Percentiles rank a stretch among this genome's conserved stretches.
These are phyloP conservation scores for Gossypium schwendimanii DNA, from an alignment of 441 rosid species.

Conservation along the genomic window DNA sequence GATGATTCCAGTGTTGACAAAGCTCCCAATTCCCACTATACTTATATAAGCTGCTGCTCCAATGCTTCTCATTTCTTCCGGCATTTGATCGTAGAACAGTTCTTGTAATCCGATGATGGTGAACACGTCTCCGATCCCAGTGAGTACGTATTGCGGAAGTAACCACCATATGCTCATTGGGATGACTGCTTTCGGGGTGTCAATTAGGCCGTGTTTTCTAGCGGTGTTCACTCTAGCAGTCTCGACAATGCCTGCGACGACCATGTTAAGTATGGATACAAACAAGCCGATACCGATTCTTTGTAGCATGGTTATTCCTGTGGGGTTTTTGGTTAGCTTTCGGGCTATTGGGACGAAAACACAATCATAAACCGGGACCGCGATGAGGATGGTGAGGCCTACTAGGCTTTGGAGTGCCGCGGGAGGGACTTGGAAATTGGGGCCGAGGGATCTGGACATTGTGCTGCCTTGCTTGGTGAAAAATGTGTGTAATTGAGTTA, in stretches of 20 bases:
- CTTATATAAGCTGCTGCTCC: constrained; percentile 67
- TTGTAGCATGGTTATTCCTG: constrained; percentile 76
- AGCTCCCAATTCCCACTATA: constrained; percentile 66
- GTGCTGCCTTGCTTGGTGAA: constrained; percentile 74
- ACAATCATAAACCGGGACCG: constrained; percentile 51
- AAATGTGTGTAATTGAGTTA: constrained; percentile 63
- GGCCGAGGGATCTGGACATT: constrained; percentile 53
- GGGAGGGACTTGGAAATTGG: constrained; percentile 52
- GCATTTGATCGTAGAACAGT: constrained; percentile 79
- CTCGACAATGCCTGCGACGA: constrained; percentile 54
- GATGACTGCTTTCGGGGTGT: constrained; percentile 38
- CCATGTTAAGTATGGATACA: constrained; percentile 43
- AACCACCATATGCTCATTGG: constrained; percentile 77
- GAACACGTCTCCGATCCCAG: constrained; percentile 57
- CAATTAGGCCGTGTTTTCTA: constrained; percentile 37
- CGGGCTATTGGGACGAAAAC: constrained; percentile 54
- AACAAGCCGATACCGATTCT: constrained; percentile 71
- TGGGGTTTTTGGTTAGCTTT: constrained; percentile 42
- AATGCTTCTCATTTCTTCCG: constrained; percentile 62
- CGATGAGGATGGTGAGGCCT: constrained; percentile 53
- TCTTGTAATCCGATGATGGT: constrained; percentile 66
- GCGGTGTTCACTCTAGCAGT: constrained; percentile 45
- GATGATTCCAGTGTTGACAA: constrained; percentile 48
- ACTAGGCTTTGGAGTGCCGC: constrained; percentile 62
- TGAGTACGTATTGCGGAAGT: constrained; percentile 61